Base-by-base conservation (phyloP, 2,329 filamentous ascomycete genomes). In the Pyrenochaeta sp. region DNA sequence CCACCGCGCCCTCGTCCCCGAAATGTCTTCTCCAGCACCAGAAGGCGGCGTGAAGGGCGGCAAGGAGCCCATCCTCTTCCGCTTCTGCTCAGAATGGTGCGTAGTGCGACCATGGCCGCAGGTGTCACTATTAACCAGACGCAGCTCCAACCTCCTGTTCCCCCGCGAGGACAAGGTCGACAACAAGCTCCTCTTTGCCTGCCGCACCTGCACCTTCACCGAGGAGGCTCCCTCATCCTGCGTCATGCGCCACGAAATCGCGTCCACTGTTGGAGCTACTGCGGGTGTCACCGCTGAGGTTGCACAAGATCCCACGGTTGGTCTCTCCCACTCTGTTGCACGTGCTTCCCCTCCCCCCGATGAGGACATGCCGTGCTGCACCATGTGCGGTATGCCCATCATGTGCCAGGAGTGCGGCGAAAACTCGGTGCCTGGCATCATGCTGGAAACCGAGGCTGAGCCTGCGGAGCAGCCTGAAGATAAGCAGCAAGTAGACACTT, bases 271-370 rank as follows among this genome's bases (percentile, higher is more conserved):
- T 18, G 91, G 92, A 65, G 94, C 96, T 76, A 97, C 93, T 27
- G 93, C 94, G 46, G 94, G 95, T 76, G 93, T 97, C 64, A 96
- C 93, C 51, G 90, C 96, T 74, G 95, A 99, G 76, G 92, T 99
- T 66, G 90, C 88, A 69, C 92, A 90, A 68, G 94, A 99, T 82
- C 94, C 94, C 75, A 99, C 95, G 85, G 93, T 99, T 87, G 83
- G 93, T 96, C 64, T 63, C 60, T 61, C 66, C 56, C 52, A 58
- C 47, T 61, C 63, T 46, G 45, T 60, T 65, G 61, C 64, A 46
- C 58, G 63, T 36, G 47, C 57, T 27, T 55, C 57, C 43, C 53
- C 63, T 40, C 44, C 45, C 27, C n/a, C n/a, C n/a, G n/a, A n/a
- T n/a, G 60, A 67, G 35, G 60, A 58, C 21, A 48, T 68, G 44